Evolutionary conservation across 2,329 filamentous ascomycete genomes (phyloP).

Genomic region (Aulographum hederae): DNA sequence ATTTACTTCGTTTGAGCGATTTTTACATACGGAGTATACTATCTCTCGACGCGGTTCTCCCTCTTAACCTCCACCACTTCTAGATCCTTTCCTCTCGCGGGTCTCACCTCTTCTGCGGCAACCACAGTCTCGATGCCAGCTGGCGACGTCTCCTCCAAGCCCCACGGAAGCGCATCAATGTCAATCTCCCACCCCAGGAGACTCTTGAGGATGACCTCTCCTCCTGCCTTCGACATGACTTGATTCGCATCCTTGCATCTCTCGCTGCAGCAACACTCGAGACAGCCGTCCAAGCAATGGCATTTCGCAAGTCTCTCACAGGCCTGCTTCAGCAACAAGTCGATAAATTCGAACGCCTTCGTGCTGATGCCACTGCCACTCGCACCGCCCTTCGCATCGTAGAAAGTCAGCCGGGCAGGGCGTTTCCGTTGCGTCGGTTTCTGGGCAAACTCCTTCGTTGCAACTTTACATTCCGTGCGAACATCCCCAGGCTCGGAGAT

Average conservation of each 20-base stretch:
- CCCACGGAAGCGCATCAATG: constrained; percentile 70
- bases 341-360: constrained; percentile 87
- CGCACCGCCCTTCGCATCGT: constrained; percentile 80
- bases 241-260: constrained; percentile 71
- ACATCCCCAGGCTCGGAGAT: constrained; percentile 82
- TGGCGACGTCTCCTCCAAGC: constrained; percentile 48
- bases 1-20: no score
- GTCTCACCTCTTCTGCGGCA: constrained; percentile 46
- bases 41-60: constrained; percentile 14
- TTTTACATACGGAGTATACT: no score
- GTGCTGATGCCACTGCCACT: constrained; percentile 71
- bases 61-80: constrained; percentile 23
- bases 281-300: constrained; percentile 59
- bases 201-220: constrained; percentile 60
- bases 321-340: constrained; percentile 58
- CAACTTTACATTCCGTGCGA: constrained; percentile 81
- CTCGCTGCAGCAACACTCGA: constrained; percentile 80
- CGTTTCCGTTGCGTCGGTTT: constrained; percentile 55
- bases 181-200: constrained; percentile 64
- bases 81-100: constrained; percentile 19
- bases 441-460: constrained; percentile 69
- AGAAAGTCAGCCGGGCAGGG: constrained; percentile 79
- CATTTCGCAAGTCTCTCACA: constrained; percentile 61
- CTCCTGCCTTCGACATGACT: constrained; percentile 86
- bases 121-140: constrained; percentile 70